phyloP scores from a whole-genome alignment of 129 eudicot genomes.

The Centella asiatica region DNA sequence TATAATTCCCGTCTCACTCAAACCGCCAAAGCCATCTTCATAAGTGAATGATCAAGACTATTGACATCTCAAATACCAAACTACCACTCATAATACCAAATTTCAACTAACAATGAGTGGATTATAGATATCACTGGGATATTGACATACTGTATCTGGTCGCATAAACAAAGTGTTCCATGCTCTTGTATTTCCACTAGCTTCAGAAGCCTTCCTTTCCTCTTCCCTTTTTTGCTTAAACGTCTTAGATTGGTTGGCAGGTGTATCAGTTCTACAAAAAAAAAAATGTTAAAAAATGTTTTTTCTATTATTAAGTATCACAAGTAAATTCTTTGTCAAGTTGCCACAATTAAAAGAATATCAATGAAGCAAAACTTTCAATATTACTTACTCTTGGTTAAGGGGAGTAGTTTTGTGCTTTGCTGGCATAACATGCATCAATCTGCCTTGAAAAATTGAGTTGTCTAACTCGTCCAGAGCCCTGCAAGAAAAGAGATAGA shows the following conservation, averaged over 20 bases:
- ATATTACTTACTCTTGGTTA: conserved; percentile 51
- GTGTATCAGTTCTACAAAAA: conserved; percentile 23
- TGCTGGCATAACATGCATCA: conserved; percentile 85
- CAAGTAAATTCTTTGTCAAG: not conserved
- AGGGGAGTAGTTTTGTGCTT: conserved; percentile 41
- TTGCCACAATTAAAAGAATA: not conserved
- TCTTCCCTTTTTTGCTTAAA: conserved; percentile 66
- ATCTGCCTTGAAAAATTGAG: conserved; percentile 88
- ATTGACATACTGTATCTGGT: conserved; percentile 66
- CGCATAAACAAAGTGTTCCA: conserved; percentile 93
- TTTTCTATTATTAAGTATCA: not conserved
- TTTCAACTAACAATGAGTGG: not conserved
- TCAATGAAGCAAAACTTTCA: not conserved
- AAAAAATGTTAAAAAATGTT: not conserved
- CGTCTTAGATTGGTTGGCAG: conserved; percentile 30
- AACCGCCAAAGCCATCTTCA: not conserved
- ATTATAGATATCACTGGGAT: not conserved
- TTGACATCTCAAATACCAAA: not conserved
- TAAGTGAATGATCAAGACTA: not conserved
- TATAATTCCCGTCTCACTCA: not conserved
- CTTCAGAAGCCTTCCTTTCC: conserved; percentile 78
- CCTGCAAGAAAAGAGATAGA: conserved; percentile 42
- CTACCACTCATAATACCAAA: not conserved
- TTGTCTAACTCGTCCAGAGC: conserved; percentile 78
- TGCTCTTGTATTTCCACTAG: conserved; percentile 69